phyloP scores from a whole-genome alignment of 495 filamentous ascomycete species.

The Aspergillus bridgeri region DNA sequence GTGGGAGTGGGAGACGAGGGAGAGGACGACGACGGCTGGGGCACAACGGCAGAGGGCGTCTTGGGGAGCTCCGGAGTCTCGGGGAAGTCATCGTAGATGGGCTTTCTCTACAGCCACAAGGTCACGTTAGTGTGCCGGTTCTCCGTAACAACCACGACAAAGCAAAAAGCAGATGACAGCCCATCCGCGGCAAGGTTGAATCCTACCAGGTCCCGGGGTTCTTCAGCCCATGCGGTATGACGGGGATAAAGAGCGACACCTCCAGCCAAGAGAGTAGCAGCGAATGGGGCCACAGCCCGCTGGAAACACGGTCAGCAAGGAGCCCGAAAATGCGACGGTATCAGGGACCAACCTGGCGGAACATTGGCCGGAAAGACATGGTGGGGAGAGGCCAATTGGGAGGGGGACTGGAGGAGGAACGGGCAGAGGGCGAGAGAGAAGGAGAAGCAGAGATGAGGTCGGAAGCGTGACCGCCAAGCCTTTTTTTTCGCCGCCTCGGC shows the following conservation, averaged over 20 bases:
- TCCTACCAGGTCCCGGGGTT: conserved; percentile 37
- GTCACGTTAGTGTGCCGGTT: not conserved
- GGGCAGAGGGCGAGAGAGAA: conserved; percentile 7
- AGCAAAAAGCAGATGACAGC: conserved; percentile 6
- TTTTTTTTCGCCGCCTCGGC: conserved; percentile 24
- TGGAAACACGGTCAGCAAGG: conserved; percentile 31
- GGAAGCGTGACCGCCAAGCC: conserved; percentile 25
- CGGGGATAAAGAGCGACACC: conserved; percentile 53
- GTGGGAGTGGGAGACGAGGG: conserved; percentile 70
- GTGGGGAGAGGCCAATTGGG: conserved; percentile 26
- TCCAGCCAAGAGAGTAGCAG: conserved; percentile 50
- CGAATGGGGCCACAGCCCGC: conserved; percentile 56
- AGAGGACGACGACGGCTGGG: conserved; percentile 23
- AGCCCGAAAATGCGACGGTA: conserved; percentile 8
- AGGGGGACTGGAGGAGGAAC: conserved; percentile 7
- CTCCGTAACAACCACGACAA: not conserved
- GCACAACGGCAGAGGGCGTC: conserved; percentile 23
- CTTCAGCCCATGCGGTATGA: conserved; percentile 55
- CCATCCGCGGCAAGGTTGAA: conserved; percentile 8
- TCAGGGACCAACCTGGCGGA: conserved; percentile 38
- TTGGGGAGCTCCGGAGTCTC: conserved; percentile 36
- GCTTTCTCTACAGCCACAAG: conserved; percentile 54
- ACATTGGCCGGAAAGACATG: conserved; percentile 48
- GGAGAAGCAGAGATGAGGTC: conserved; percentile 29
- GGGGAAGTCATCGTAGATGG: conserved; percentile 79